These are phyloP conservation scores for Claviceps sp. DNA, from an alignment of 2,329 filamentous ascomycete species.

Conservation along the genomic window DNA sequence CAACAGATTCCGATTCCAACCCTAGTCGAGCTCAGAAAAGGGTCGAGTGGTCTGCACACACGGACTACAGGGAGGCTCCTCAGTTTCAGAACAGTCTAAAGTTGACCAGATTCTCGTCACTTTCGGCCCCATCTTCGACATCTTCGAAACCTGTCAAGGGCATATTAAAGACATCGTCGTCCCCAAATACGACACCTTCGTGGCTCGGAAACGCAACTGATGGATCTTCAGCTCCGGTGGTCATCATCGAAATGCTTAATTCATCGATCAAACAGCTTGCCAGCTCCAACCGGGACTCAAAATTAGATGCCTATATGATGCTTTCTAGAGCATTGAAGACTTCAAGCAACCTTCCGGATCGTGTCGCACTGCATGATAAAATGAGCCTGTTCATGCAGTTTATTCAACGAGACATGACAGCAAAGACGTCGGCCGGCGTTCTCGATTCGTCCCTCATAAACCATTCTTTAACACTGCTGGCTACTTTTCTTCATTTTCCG, in stretches of 20 bases:
- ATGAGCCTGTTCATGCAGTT: conserved; percentile 68
- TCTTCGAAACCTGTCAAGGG: conserved; percentile 39
- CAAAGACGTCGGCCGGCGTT: conserved; percentile 40
- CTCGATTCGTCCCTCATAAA: conserved; percentile 59
- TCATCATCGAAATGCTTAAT: conserved; percentile 69
- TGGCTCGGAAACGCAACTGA: conserved; percentile 28
- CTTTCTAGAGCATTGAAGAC: conserved; percentile 63
- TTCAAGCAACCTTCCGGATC: conserved; percentile 70
- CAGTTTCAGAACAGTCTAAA: conserved; percentile 27
- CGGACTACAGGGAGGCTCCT: conserved; percentile 43
- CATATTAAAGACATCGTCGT: conserved; percentile 65
- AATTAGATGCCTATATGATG: conserved; percentile 76
- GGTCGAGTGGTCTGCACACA: conserved; percentile 43
- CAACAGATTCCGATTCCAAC: conserved; percentile 27
- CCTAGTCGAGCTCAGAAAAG: conserved; percentile 35
- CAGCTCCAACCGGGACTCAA: conserved; percentile 55
- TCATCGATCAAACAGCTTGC: conserved; percentile 73
- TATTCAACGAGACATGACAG: conserved; percentile 66
- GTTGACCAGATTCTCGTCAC: conserved; percentile 24
- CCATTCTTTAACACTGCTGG: conserved; percentile 65
- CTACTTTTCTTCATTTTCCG: conserved; percentile 61
- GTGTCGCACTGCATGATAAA: conserved; percentile 58
- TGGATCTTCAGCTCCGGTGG: conserved; percentile 27
- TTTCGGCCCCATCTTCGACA: conserved; percentile 24
- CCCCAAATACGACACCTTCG: conserved; percentile 30